A percentile compares a stretch with the other conserved stretches of the same genome.
These are phyloP conservation scores for Coprinopsis marcescibilis DNA, from an alignment of 768 basidiomycete genomes.

Conservation along the genomic window DNA sequence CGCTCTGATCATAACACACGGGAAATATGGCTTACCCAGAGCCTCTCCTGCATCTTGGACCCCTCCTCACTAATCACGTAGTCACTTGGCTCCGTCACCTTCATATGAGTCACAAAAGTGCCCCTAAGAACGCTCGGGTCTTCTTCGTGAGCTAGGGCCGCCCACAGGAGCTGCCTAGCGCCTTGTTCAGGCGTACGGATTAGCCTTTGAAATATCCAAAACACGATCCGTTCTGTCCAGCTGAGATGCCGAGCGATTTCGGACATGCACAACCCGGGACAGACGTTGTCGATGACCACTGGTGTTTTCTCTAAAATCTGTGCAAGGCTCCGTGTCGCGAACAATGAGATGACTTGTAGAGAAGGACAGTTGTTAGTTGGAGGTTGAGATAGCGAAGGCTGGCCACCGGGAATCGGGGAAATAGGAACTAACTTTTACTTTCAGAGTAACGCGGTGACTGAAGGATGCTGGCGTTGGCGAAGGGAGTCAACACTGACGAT, in stretches of 20 bases:
- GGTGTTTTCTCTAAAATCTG: conserved; percentile 24
- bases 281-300: conserved; percentile 31
- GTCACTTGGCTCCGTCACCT: neutral
- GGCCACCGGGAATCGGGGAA: too few species aligned
- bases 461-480: neutral
- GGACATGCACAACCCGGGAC: conserved; percentile 40
- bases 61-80: neutral
- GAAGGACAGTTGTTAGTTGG: neutral
- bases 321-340: conserved; percentile 34
- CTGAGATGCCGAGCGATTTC: conserved; percentile 22
- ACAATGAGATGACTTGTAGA: conserved; percentile 36
- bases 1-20: too few species aligned
- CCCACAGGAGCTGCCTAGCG: conserved; percentile 28
- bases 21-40: conserved; percentile 7
- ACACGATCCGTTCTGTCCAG: conserved; percentile 12
- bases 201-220: conserved; percentile 26
- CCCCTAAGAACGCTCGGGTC: conserved; percentile 1
- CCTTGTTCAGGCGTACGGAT: conserved; percentile 36
- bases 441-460: neutral
- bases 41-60: neutral
- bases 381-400: too few species aligned
- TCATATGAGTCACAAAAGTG: neutral
- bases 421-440: conserved; percentile 7
- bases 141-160: conserved; percentile 23
- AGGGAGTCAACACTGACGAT: too few species aligned